Base-by-base conservation (phyloP, 768 basidiomycete species). In the Naematelia aurantialba region DNA sequence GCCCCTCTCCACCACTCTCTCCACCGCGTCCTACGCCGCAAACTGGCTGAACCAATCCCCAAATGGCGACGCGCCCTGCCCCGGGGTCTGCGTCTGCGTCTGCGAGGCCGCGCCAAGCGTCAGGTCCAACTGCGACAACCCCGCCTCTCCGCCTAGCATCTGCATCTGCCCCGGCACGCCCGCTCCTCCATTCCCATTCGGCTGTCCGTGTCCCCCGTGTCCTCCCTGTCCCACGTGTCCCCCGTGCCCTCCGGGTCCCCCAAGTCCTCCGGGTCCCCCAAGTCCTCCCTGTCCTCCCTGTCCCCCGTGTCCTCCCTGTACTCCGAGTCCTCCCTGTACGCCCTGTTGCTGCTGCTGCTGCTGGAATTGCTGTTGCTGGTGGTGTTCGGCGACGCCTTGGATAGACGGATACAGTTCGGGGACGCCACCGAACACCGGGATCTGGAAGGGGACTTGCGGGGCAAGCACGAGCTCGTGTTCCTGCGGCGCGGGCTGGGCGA, bases 391-490 rank as follows among this genome's bases (percentile, higher is more conserved):
- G 13, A 48, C 46, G 21, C 46, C 46, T 25, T 48, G 46, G 12
- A 48, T 48, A 39, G 34, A 39, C 8, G n/a, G 46, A 48, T 13
- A 52, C 3, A 29, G 11, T 14, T 58, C 50, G 22, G 49, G 22
- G 2, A 22, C 30, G 1, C 50, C 57, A 45, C 31, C 50, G 42
- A 22, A 58, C 14, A 58, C 31, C 11, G 57, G 57, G 1, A 49
- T 50, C 12, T 58, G 57, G 57, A 52, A 58, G 0, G 57, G 57
- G 17, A 52, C 24, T 27, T 58, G 57, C 3, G 57, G 57, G 2
- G 57, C 48, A 34, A 58, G 52, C 19, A 58, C 30, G 14, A 58
- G n/a, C 30, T 58, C 57, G n/a, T 58, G 57, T 25, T 58, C 47
- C 11, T 50, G 42, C 17, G 51, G 56, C 19, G 57, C 49, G 14